Conservation (phyloP, 768 basidiomycete species). For the Lactifluus volemus region DNA sequence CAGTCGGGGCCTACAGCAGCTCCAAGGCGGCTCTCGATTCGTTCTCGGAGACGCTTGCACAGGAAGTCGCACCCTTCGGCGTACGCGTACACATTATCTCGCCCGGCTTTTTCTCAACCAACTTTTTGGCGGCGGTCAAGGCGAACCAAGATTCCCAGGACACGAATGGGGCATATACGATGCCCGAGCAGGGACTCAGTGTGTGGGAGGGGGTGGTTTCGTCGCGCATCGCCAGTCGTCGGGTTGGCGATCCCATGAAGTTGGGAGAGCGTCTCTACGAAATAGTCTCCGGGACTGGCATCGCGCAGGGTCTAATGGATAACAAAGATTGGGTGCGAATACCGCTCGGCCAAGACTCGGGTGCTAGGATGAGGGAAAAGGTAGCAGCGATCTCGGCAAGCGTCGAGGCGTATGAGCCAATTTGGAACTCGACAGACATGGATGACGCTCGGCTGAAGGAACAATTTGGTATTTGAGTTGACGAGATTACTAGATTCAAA, state of each 20-base stretch:
- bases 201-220: slow-evolving; percentile 1
- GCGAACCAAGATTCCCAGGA: not conserved
- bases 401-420: slow-evolving; percentile 20
- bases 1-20: not conserved
- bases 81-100: slow-evolving; percentile 23
- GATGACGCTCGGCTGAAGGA: not conserved
- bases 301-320: slow-evolving; percentile 15
- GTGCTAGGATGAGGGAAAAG: slow-evolving; percentile 19
- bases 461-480: not conserved
- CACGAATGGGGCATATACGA: slow-evolving; percentile 14
- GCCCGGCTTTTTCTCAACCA: slow-evolving; percentile 27
- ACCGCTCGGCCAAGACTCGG: slow-evolving; percentile 22
- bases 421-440: slow-evolving; percentile 4
- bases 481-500: too few relatives aligned
- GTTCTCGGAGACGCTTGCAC: not conserved
- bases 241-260: slow-evolving; percentile 24
- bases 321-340: slow-evolving; percentile 19
- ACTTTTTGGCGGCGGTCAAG: slow-evolving; percentile 9
- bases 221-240: slow-evolving; percentile 3
- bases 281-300: slow-evolving; percentile 21
- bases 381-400: slow-evolving; percentile 16
- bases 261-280: slow-evolving; percentile 22
- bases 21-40: not conserved
- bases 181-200: slow-evolving; percentile 19
- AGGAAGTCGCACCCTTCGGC: slow-evolving; percentile 25